Evolutionary conservation across 176 grass and related monocot genomes (phyloP), one percentile per base, ranked within the genome.

Genomic region (Pontederia paniculata): DNA sequence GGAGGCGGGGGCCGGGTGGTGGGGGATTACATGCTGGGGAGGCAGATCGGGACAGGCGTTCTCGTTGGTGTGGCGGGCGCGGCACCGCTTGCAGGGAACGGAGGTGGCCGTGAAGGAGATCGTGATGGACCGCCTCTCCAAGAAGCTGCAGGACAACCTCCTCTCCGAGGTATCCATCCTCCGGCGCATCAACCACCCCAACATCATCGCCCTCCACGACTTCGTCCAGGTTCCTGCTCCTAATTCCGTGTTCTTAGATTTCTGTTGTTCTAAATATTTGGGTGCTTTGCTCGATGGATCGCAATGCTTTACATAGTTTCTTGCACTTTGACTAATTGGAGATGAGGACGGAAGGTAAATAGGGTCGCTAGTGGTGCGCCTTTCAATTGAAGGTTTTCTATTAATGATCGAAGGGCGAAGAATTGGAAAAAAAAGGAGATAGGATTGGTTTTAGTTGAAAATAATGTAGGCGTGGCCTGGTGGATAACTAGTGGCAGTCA

Each of bases 21-120:
- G 28, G 91, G 91, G 52, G 93, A 97, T 2, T 97, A 97, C 60
- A 63, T 77, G 20, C 62, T 97, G 41, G 61, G 59, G 52, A 77
- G 65, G 23, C 64, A 55, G 76, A 90, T 97, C 71, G 93, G 93
- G 37, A 63, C 71, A 68, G 93, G 91, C 93, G 25, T 97, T 84
- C 83, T 90, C 93, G 13, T 64, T 69, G 54, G 93, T 97, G 23
- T 97, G 86, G 86, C 54, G 76, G 50, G 93, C 77, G 18, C 50
- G 58, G 65, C 82, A 87, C 77, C 55, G 62, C 52, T 46, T 44
- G 7, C 28, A 47, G 74, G 70, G 66, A 1, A 83, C 63, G 9
- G 85, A 82, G 77, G 93, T 98, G 62, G 93, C 93, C 17, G 72
- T 98, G 23, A 98, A 98, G 80, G 93, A 91, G 86, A 98, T 98